phyloP scores from a whole-genome alignment of 805 yeast species.

The Starmerella floris region DNA sequence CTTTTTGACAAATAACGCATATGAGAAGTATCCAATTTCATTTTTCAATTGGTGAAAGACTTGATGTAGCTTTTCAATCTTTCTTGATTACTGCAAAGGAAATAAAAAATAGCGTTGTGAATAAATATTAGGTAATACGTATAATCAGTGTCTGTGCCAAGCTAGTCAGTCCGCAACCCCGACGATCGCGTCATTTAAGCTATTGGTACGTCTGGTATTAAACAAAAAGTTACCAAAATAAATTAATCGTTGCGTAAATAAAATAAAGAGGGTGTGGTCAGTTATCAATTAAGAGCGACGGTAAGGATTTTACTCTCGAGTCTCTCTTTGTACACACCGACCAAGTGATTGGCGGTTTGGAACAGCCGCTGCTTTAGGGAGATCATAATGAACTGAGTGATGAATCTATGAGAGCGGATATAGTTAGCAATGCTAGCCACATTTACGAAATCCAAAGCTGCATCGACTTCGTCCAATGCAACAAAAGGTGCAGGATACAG shows the following conservation, averaged over 20 bases:
- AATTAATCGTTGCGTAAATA: background rate
- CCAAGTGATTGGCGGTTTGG: slow-evolving; percentile 78
- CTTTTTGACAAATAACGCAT: slow-evolving; percentile 87
- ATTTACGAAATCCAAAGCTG: slow-evolving; percentile 84
- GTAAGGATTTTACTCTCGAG: slow-evolving; percentile 15
- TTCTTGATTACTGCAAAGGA: too few species aligned
- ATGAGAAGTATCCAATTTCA: slow-evolving; percentile 87
- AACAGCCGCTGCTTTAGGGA: slow-evolving; percentile 77
- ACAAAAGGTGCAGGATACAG: slow-evolving; percentile 91
- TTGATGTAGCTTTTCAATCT: slow-evolving; percentile 12
- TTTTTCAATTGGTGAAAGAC: slow-evolving; percentile 24
- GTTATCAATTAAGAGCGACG: slow-evolving; percentile 3
- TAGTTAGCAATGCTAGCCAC: slow-evolving; percentile 80
- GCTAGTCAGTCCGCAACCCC: too few species aligned
- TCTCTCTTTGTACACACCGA: slow-evolving; percentile 77
- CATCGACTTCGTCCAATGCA: slow-evolving; percentile 95
- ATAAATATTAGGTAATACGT: too few species aligned
- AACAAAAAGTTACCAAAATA: too few species aligned
- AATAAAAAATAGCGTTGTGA: too few species aligned
- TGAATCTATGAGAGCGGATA: slow-evolving; percentile 42
- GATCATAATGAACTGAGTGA: slow-evolving; percentile 75
- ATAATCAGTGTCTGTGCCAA: too few species aligned
- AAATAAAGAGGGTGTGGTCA: background rate
- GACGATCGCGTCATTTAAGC: too few species aligned
- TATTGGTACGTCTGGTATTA: too few species aligned